phyloP scores from a whole-genome alignment of 805 yeast species.

The Ogataea trehalophila region DNA sequence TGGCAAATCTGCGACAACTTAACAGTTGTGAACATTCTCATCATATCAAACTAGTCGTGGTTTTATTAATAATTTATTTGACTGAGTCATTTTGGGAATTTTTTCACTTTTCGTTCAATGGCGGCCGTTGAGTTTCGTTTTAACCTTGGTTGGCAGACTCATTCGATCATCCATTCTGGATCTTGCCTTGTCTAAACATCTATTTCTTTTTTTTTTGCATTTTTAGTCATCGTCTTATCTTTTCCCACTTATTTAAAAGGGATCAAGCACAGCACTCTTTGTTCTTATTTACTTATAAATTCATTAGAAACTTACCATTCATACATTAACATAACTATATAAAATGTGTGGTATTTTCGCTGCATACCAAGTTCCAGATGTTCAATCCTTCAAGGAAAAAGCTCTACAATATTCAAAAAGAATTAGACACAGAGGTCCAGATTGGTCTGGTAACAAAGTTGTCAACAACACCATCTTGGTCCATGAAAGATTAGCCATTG shows the following conservation, averaged over 20 bases:
- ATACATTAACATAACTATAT: neutral
- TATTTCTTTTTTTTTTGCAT: no score
- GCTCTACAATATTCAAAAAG: slow-evolving; percentile 89
- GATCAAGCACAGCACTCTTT: neutral
- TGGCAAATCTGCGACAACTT: no score
- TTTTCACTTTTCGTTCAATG: no score
- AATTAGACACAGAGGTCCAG: slow-evolving; percentile 99
- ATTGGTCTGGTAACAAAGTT: slow-evolving; percentile 90
- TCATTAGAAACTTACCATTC: neutral
- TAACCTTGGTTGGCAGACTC: neutral
- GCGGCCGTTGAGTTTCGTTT: no score
- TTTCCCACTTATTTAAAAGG: no score
- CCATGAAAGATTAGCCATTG: slow-evolving; percentile 97
- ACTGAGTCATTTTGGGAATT: no score
- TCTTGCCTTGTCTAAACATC: no score
- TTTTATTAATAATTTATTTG: no score
- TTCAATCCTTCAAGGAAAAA: slow-evolving; percentile 73
- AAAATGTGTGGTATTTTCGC: slow-evolving; percentile 98
- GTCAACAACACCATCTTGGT: slow-evolving; percentile 78
- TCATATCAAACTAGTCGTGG: no score
- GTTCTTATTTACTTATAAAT: neutral
- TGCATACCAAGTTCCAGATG: slow-evolving; percentile 76
- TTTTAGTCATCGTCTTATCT: no score
- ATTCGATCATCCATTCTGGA: neutral
- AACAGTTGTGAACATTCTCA: no score